Percentiles rank a stretch among this genome's conserved stretches.
Conservation (phyloP, 768 basidiomycete species). For the Termitomyces sp. region DNA sequence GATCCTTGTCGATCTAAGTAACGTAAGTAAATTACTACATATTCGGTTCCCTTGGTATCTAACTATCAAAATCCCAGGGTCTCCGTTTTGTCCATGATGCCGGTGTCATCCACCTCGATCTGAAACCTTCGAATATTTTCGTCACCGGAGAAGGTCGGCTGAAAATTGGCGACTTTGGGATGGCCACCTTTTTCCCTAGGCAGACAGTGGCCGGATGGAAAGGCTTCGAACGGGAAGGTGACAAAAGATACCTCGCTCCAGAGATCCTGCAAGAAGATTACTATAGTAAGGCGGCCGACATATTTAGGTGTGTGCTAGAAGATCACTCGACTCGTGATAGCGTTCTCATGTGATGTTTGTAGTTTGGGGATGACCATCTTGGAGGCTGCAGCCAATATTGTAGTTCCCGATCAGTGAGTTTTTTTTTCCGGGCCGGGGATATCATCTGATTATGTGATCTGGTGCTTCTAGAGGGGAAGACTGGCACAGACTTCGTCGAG, state of each 20-base stretch:
- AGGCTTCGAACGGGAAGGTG: conserved; percentile 91
- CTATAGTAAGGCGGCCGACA: conserved; percentile 92
- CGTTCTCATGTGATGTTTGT: conserved; percentile 34
- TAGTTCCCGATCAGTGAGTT: conserved; percentile 92
- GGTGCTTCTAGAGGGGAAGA: conserved; percentile 65
- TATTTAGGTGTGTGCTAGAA: conserved; percentile 75
- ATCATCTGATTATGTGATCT: conserved; percentile 22
- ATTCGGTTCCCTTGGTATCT: conserved; percentile 19
- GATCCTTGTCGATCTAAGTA: conserved; percentile 83
- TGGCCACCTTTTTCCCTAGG: conserved; percentile 93
- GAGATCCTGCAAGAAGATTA: conserved; percentile 82
- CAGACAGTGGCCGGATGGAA: conserved; percentile 23
- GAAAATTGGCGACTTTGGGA: conserved; percentile 98
- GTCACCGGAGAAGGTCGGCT: conserved; percentile 82
- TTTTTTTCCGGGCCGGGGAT: conserved; percentile 14
- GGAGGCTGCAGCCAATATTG: conserved; percentile 92
- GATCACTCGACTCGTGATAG: conserved; percentile 19
- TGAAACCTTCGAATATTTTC: conserved; percentile 97
- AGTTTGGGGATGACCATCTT: conserved; percentile 96
- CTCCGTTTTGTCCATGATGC: conserved; percentile 84
- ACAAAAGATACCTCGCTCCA: conserved; percentile 94
- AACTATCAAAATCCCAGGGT: conserved; percentile 48
- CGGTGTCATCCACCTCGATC: conserved; percentile 89
- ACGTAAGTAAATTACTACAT: conserved; percentile 49
- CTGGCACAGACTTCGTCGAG: conserved; percentile 89